Percentiles rank a stretch among this genome's conserved stretches.
phyloP scores from a whole-genome alignment of 2,329 filamentous ascomycete species.

The Penicillium janthinellum region DNA sequence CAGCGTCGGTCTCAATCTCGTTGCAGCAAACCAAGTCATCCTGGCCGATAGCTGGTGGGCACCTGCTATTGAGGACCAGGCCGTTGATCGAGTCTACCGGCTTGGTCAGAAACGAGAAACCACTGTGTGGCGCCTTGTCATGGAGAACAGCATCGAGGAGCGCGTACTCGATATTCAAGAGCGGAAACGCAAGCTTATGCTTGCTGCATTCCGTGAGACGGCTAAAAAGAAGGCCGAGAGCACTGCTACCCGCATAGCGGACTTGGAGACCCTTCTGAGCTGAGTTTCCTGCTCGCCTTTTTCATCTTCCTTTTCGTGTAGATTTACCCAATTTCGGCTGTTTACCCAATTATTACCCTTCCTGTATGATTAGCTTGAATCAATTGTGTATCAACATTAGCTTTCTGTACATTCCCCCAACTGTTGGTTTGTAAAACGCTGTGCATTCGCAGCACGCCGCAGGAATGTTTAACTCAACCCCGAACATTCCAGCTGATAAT shows the following conservation, averaged over 20 bases:
- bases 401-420: not conserved
- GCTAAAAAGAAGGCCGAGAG: slow-evolving; percentile 58
- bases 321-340: not conserved
- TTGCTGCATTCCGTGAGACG: slow-evolving; percentile 77
- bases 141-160: slow-evolving; percentile 80
- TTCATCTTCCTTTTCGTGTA: not conserved
- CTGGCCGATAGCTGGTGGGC: slow-evolving; percentile 89
- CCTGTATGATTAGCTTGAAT: not conserved
- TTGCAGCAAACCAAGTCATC: slow-evolving; percentile 82
- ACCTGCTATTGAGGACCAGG: slow-evolving; percentile 89
- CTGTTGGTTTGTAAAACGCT: not conserved
- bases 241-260: slow-evolving; percentile 55
- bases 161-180: slow-evolving; percentile 75
- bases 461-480: not conserved
- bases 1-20: slow-evolving; percentile 82
- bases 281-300: slow-evolving; percentile 6
- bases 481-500: not conserved
- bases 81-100: slow-evolving; percentile 83
- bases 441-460: not conserved
- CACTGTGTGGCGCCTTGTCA: slow-evolving; percentile 77
- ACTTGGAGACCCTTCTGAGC: slow-evolving; percentile 44
- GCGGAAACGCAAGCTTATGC: slow-evolving; percentile 76
- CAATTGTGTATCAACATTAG: not conserved
- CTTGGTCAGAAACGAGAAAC: slow-evolving; percentile 79
- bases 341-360: not conserved